Conservation (phyloP, 1,139 yeast species). For the Wickerhamomyces sp. region DNA sequence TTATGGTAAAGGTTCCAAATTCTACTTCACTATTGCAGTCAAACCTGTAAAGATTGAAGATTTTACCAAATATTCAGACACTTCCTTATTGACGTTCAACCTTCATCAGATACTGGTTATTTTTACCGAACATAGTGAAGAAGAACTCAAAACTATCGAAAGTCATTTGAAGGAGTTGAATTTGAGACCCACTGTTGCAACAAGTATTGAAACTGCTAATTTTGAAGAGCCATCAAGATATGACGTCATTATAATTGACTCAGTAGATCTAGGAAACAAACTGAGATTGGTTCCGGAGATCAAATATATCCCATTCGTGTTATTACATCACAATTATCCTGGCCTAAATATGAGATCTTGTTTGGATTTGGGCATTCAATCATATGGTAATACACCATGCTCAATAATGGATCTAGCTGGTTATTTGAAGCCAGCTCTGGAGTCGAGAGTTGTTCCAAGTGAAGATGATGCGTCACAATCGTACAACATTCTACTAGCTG, state of each 20-base stretch:
- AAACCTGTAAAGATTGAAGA: slow-evolving; percentile 61
- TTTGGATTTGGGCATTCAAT: slow-evolving; percentile 79
- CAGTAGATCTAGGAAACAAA: slow-evolving; percentile 67
- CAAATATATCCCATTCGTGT: slow-evolving; percentile 75
- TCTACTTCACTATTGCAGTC: slow-evolving; percentile 74
- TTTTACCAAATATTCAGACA: slow-evolving; percentile 61
- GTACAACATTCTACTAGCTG: slow-evolving; percentile 73
- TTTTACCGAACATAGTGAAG: slow-evolving; percentile 55
- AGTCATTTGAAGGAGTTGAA: slow-evolving; percentile 24
- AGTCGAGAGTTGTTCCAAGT: slow-evolving; percentile 73
- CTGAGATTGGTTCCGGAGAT: slow-evolving; percentile 67
- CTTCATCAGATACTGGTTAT: slow-evolving; percentile 66
- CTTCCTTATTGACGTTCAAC: slow-evolving; percentile 59
- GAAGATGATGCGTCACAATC: slow-evolving; percentile 76
- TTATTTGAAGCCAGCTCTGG: slow-evolving; percentile 78
- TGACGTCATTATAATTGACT: slow-evolving; percentile 79
- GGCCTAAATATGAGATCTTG: slow-evolving; percentile 77
- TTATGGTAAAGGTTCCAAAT: slow-evolving; percentile 79
- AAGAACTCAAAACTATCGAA: slow-evolving; percentile 43
- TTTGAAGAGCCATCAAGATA: slow-evolving; percentile 47
- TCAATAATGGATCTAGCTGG: slow-evolving; percentile 77
- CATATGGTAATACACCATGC: slow-evolving; percentile 86
- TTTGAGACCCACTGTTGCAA: slow-evolving; percentile 37
- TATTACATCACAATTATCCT: slow-evolving; percentile 73
- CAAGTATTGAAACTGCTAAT: slow-evolving; percentile 37